Percentiles rank a stretch among this genome's conserved stretches.
Conservation (phyloP, 371 early-diverging fungal species). For the Rhizomucor pusillus region DNA sequence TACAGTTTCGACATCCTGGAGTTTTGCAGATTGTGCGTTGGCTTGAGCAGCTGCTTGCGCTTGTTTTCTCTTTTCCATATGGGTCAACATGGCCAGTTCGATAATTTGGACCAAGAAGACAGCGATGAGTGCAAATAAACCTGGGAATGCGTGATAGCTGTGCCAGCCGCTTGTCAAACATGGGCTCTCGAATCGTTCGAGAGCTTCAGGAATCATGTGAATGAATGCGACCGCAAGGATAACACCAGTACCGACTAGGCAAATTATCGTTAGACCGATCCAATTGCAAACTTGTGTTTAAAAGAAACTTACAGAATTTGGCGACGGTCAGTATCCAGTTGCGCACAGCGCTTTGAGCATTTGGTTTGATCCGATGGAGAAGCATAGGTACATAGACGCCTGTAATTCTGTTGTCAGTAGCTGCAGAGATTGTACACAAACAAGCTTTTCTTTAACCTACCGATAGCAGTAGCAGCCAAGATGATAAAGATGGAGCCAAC, state of each 20-base stretch:
- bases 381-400: conserved; percentile 45
- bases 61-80: conserved; percentile 20
- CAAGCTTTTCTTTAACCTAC: no score
- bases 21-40: not conserved
- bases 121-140: conserved; percentile 41
- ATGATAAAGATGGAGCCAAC: conserved; percentile 27
- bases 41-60: not conserved
- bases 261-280: not conserved
- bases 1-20: conserved; percentile 2
- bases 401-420: no score
- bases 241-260: conserved; percentile 71
- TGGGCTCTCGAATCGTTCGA: conserved; percentile 31
- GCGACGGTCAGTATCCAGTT: conserved; percentile 39
- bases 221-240: conserved; percentile 79
- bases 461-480: conserved; percentile 15
- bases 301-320: conserved; percentile 42
- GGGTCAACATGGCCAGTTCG: conserved; percentile 29
- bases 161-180: conserved; percentile 38
- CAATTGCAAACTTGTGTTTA: not conserved
- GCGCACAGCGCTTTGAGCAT: conserved; percentile 21
- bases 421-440: no score
- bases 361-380: conserved; percentile 34
- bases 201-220: conserved; percentile 60
- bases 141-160: conserved; percentile 35
- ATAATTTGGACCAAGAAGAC: conserved; percentile 38